Conservation (phyloP, 306 rosid genomes). For the barrel medic (Medicago truncatula) region DNA sequence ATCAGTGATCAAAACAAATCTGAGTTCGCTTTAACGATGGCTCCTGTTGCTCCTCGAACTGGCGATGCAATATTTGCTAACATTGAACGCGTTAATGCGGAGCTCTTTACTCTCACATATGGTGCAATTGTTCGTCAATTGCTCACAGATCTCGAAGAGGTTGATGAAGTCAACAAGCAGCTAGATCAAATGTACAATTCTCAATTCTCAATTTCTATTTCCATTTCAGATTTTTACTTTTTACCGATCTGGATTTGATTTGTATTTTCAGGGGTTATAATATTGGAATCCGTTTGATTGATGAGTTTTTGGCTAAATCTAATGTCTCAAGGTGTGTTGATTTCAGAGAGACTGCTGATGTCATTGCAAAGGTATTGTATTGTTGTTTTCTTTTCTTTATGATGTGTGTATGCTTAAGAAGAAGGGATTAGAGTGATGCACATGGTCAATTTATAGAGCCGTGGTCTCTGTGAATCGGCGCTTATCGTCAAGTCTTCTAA, state of each 20-base stretch:
- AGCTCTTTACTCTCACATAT: constrained; percentile 93
- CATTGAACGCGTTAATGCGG: constrained; percentile 91
- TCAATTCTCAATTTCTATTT: neutral
- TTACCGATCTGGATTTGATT: constrained; percentile 18
- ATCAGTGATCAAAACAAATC: constrained; percentile 7
- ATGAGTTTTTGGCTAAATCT: constrained; percentile 98
- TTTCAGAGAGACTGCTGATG: constrained; percentile 95
- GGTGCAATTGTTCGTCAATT: constrained; percentile 99
- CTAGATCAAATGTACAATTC: constrained; percentile 84
- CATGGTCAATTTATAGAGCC: too few relatives aligned
- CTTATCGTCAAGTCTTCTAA: neutral
- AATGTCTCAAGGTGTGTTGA: constrained; percentile 91
- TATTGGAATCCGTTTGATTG: constrained; percentile 89
- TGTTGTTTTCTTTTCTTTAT: too few relatives aligned
- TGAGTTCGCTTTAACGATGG: constrained; percentile 59
- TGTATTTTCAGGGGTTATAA: constrained; percentile 84
- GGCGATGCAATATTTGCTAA: constrained; percentile 95
- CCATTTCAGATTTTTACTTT: neutral
- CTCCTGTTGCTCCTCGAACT: constrained; percentile 89
- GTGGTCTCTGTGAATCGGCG: too few relatives aligned
- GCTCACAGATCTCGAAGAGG: constrained; percentile 98
- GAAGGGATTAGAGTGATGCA: too few relatives aligned
- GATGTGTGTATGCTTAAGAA: too few relatives aligned
- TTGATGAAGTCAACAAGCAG: constrained; percentile 97
- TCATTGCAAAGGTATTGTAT: constrained; percentile 97